Evolutionary conservation across 495 filamentous ascomycete species (phyloP).

Genomic region (Penicillium herquei): DNA sequence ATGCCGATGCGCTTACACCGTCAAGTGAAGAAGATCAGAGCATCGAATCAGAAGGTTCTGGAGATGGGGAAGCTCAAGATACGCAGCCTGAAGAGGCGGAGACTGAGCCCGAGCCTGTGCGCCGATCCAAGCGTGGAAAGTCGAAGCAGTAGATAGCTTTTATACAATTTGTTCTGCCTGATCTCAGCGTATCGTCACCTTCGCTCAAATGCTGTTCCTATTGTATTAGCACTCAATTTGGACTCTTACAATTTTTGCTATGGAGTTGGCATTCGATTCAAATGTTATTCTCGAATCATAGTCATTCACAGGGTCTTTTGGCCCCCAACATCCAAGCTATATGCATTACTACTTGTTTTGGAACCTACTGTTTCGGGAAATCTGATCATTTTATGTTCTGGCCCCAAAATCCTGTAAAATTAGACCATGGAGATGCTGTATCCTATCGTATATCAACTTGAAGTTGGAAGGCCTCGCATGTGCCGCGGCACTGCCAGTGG

Average conservation of each 20-base stretch:
- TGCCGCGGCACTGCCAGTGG: too few species aligned
- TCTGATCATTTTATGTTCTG: too few species aligned
- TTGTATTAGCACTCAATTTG: background rate
- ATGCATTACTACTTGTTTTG: too few species aligned
- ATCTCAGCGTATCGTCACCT: background rate
- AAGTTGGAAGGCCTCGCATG: too few species aligned
- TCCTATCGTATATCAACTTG: too few species aligned
- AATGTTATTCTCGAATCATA: too few species aligned
- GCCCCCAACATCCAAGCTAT: too few species aligned
- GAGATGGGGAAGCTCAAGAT: constrained; percentile 11
- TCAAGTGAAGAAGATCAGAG: constrained; percentile 25
- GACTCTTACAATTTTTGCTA: background rate
- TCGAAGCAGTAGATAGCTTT: constrained; percentile 8
- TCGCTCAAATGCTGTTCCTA: background rate
- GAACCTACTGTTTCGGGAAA: too few species aligned
- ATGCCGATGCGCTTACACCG: constrained; percentile 28
- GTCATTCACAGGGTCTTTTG: too few species aligned
- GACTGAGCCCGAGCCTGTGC: constrained; percentile 15
- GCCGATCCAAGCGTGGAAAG: constrained; percentile 27
- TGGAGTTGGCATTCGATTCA: too few species aligned
- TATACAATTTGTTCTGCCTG: background rate
- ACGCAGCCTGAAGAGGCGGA: constrained; percentile 8
- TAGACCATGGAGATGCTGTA: too few species aligned
- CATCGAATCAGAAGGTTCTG: constrained; percentile 12
- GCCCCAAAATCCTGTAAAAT: too few species aligned